Evolutionary conservation across 345 rosid species (phyloP), one percentile per base, ranked within the genome.

Genomic region (Moricandia arvensis): DNA sequence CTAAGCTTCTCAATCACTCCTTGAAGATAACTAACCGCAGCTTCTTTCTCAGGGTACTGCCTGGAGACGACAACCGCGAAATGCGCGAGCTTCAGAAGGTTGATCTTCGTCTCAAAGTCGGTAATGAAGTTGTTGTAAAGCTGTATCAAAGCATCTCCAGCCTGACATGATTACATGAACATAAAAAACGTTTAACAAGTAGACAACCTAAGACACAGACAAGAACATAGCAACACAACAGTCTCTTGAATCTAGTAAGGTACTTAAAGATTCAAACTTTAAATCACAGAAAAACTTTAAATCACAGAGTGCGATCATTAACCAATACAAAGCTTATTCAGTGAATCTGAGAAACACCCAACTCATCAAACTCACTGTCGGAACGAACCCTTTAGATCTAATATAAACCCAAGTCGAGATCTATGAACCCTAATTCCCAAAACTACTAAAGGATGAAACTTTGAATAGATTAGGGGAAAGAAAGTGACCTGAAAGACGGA

Each of bases 41-140:
- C 96, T 70, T 89, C 94, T 83, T 91, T 95, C 88, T 89, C 97
- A 49, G 90, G 34, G 80, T 92, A 92, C 79, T 85, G 98, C 63
- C 90, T 79, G 26, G 99, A 95, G 74, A 95, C 96, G 18, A 92
- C 85, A 60, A 89, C 97, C 24, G 98, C 90, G 59, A 95, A 93
- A 63, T 92, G 99, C 0, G 99, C 94, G 69, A 95, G 97, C 91
- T 95, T 95, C 70, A 95, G 90, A 63, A 87, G 97, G 80, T 95
- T 95, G 78, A 95, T 92, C 85, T 86, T 95, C 16, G 97, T 92
- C 91, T 92, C 99, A 43, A 95, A 95, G 77, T 95, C 99, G 0
- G 94, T 83, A 61, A 95, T 88, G 75, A 95, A 95, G 76, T 92
- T 90, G 47, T 92, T 87, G 83, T 95, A 92, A 26, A 95, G 74